Base-by-base conservation (phyloP, 2,329 filamentous ascomycete genomes). In the Eutypa lata region DNA sequence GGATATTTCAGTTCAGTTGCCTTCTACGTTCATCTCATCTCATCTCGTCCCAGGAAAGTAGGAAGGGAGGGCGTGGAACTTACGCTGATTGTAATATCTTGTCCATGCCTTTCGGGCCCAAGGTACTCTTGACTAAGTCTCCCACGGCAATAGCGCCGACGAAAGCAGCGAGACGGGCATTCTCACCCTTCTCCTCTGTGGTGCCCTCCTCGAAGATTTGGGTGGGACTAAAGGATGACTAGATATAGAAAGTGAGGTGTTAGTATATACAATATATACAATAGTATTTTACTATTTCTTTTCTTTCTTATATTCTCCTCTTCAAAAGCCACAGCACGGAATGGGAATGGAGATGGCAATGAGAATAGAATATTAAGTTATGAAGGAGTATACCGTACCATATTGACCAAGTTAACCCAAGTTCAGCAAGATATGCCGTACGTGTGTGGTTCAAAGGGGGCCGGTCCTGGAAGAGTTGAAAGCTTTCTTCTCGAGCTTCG, bases 61-160 rank as follows among this genome's bases (percentile, higher is more conserved):
- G n/a, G n/a, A n/a, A n/a, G n/a, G n/a, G n/a, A n/a, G n/a, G n/a
- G n/a, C n/a, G n/a, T n/a, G n/a, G 51, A 55, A 83, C 88, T 60
- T 84, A 94, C 89, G 90, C 92, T 71, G 91, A 96, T 74, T 96
- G 91, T 69, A 96, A 79, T 71, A 96, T 96, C 80, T 96, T 97
- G 80, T 97, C 94, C 92, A 97, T 97, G 64, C 94, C 94, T 79
- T 97, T 97, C 37, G 94, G 94, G 7, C 94, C 94, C 33, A 99
- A 78, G 11, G 94, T 97, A 73, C 90, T 96, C 83, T 99, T 99
- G 50, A 99, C 94, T 62, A 99, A 76, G 67, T 99, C 94, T 50
- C 94, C 94, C 46, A 99, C 94, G 52, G 94, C 94, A 68, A 99
- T 99, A 71, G 94, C 94, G 65, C 94, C 94, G 52, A 99, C 93